A percentile compares a stretch with the other conserved stretches of the same genome.
These are phyloP conservation scores for Mangifera indica DNA, from an alignment of 345 rosid species.

Conservation along the genomic window DNA sequence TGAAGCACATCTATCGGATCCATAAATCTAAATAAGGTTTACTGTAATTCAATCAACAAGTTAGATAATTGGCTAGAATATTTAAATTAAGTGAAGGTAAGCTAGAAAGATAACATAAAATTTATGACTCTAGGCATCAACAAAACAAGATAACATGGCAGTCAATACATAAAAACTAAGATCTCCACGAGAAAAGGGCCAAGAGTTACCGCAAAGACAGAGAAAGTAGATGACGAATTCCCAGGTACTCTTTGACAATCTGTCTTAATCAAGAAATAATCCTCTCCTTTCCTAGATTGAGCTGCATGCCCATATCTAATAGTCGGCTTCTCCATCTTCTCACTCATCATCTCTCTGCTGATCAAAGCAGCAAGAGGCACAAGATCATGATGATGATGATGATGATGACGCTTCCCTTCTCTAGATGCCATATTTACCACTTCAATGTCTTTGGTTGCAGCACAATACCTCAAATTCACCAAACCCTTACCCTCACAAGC, in stretches of 20 bases:
- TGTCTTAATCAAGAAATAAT: constrained; percentile 65
- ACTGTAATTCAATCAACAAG: neutral
- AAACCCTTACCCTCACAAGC: constrained; percentile 23
- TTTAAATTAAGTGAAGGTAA: neutral
- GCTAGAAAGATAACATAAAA: neutral
- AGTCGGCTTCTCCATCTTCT: constrained; percentile 82
- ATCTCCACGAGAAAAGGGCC: constrained; percentile 32
- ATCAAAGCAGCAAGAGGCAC: constrained; percentile 83
- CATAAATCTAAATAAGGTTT: neutral
- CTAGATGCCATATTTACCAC: constrained; percentile 52
- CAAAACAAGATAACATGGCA: neutral
- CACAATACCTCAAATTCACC: constrained; percentile 24
- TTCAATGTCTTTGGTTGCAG: constrained; percentile 14
- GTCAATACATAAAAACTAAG: neutral
- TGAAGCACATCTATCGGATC: neutral
- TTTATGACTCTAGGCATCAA: neutral
- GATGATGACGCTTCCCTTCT: constrained; percentile 50
- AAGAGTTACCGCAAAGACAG: too few relatives aligned
- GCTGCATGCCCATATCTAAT: constrained; percentile 67
- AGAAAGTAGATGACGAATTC: too few relatives aligned
- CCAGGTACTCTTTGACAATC: constrained; percentile 10
- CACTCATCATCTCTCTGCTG: constrained; percentile 59
- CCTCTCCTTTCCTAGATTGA: constrained; percentile 90
- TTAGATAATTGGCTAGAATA: neutral
- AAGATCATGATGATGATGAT: constrained; percentile 40